These are phyloP conservation scores for Mycena metata DNA, from an alignment of 768 basidiomycete genomes.

Conservation along the genomic window DNA sequence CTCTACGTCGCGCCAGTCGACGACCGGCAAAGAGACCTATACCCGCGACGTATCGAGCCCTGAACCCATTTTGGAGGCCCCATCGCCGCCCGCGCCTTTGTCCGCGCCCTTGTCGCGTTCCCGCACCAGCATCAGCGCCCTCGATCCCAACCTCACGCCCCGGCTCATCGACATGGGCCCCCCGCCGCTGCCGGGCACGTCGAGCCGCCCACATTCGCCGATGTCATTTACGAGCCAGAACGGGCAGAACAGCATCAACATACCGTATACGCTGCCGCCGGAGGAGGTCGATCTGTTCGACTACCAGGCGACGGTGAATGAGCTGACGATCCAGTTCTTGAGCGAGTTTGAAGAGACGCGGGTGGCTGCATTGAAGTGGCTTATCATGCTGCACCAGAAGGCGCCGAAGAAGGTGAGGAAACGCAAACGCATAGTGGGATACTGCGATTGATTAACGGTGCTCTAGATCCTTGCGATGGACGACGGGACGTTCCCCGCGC, in stretches of 20 bases:
- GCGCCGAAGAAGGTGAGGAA: conserved; percentile 88
- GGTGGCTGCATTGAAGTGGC: conserved; percentile 96
- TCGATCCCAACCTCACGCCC: conserved; percentile 41
- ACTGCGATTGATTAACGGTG: conserved; percentile 1
- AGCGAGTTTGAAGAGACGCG: conserved; percentile 97
- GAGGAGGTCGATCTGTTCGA: conserved; percentile 86
- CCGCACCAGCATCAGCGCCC: conserved; percentile 26
- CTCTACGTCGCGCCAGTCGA: conserved; percentile 65
- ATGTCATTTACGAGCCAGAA: conserved; percentile 61
- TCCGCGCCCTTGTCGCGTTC: conserved; percentile 44
- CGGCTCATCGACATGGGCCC: conserved; percentile 50
- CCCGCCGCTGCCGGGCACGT: conserved; percentile 40
- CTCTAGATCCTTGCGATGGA: conserved; percentile 93
- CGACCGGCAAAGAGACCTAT: conserved; percentile 54
- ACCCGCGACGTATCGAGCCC: conserved; percentile 63
- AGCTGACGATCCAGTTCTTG: conserved; percentile 92
- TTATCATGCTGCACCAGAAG: conserved; percentile 98
- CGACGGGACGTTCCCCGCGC: conserved; percentile 95
- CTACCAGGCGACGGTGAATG: conserved; percentile 93
- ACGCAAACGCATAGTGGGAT: background rate
- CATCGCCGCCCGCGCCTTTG: conserved; percentile 39
- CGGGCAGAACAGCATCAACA: conserved; percentile 49
- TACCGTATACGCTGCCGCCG: conserved; percentile 45
- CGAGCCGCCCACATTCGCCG: conserved; percentile 76
- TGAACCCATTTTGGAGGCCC: conserved; percentile 55